phyloP scores from a whole-genome alignment of 306 rosid genomes.

The Arachis hypogaea region DNA sequence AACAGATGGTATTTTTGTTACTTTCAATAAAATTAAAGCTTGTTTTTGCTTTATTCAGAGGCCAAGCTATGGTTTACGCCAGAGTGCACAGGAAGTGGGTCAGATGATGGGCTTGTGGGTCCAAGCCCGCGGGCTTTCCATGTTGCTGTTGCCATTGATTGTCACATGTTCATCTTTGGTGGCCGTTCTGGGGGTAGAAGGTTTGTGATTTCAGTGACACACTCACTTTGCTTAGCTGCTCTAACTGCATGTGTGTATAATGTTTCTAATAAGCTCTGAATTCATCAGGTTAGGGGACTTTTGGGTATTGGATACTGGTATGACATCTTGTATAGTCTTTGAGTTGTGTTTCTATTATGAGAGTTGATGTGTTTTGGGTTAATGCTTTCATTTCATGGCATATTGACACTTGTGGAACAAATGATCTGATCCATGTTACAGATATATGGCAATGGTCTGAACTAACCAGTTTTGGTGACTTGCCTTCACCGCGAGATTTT shows the following conservation, averaged over 20 bases:
- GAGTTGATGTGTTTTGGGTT: slow-evolving; percentile 20
- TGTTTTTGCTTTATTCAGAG: slow-evolving; percentile 46
- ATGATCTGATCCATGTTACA: slow-evolving; percentile 39
- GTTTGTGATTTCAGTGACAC: slow-evolving; percentile 41
- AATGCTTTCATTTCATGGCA: slow-evolving; percentile 25
- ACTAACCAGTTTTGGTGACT: slow-evolving; percentile 89
- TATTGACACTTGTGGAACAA: slow-evolving; percentile 33
- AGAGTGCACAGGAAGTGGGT: slow-evolving; percentile 86
- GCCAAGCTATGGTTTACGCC: slow-evolving; percentile 84
- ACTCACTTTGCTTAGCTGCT: neutral
- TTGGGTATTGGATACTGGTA: slow-evolving; percentile 99
- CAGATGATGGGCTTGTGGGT: slow-evolving; percentile 80
- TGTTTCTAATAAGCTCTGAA: slow-evolving; percentile 43
- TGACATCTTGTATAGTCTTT: slow-evolving; percentile 29
- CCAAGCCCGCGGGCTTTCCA: slow-evolving; percentile 94
- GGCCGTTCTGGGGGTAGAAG: slow-evolving; percentile 87
- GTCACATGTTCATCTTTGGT: slow-evolving; percentile 96
- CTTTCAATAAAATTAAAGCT: slow-evolving; percentile 3
- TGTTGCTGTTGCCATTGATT: slow-evolving; percentile 86
- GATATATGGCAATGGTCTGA: slow-evolving; percentile 99
- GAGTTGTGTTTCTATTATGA: slow-evolving; percentile 4
- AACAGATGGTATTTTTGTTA: slow-evolving; percentile 20
- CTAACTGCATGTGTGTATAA: slow-evolving; percentile 4
- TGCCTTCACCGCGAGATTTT: slow-evolving; percentile 92
- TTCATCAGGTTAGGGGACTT: slow-evolving; percentile 91